These are phyloP conservation scores for Cyberlindnera mrakii DNA, from an alignment of 805 yeast species.

Conservation along the genomic window DNA sequence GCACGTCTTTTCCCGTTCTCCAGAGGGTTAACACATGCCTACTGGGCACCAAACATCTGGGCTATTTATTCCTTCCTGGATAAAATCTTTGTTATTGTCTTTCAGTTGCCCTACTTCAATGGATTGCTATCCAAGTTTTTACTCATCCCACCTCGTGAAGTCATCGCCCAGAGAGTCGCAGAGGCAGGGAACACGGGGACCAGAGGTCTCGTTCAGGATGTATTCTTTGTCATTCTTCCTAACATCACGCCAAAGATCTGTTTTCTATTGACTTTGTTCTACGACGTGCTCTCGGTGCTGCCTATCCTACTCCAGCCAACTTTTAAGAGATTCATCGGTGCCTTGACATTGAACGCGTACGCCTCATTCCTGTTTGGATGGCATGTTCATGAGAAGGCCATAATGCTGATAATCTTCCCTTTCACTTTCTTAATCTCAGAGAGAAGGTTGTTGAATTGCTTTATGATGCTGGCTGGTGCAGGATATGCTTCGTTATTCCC, in stretches of 20 bases:
- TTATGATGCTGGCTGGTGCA: conserved; percentile 63
- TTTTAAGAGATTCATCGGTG: conserved; percentile 73
- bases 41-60: conserved; percentile 99
- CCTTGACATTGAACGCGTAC: conserved; percentile 83
- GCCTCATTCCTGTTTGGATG: conserved; percentile 93
- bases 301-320: conserved; percentile 71
- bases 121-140: conserved; percentile 30
- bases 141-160: conserved; percentile 27
- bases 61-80: conserved; percentile 85
- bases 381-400: conserved; percentile 98
- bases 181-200: conserved; percentile 46
- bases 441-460: conserved; percentile 64
- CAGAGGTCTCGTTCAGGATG: conserved; percentile 89
- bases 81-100: conserved; percentile 50
- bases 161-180: conserved; percentile 24
- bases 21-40: conserved; percentile 93
- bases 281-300: conserved; percentile 70
- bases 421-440: conserved; percentile 71
- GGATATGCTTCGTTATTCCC: conserved; percentile 91
- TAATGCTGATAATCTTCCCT: conserved; percentile 85
- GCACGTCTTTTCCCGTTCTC: conserved; percentile 84
- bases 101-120: conserved; percentile 33
- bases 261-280: conserved; percentile 73
- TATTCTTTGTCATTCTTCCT: conserved; percentile 74
- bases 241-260: conserved; percentile 73